phyloP scores from a whole-genome alignment of 768 basidiomycete species.

The Asterophora lycoperdoides region DNA sequence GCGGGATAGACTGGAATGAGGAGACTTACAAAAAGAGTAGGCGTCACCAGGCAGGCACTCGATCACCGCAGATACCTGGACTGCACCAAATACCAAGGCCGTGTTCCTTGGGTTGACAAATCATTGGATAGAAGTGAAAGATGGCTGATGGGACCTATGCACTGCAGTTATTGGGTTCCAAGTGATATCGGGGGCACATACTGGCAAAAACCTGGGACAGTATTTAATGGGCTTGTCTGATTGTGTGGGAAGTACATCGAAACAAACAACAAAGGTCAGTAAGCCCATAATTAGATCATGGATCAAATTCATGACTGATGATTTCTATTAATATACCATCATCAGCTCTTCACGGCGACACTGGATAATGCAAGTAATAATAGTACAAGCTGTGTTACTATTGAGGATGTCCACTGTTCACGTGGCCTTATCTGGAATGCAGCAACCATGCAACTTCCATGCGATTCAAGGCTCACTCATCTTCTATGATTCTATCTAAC shows the following conservation, averaged over 20 bases:
- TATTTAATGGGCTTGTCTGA: conserved; percentile 23
- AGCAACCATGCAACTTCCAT: no score
- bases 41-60: conserved; percentile 21
- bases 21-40: no score
- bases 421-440: no score
- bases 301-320: background rate
- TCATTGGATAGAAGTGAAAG: conserved; percentile 21
- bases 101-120: conserved; percentile 21
- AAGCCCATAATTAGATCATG: background rate
- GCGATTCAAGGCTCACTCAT: no score
- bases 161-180: conserved; percentile 20
- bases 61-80: conserved; percentile 18
- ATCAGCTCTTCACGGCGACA: no score
- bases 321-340: no score
- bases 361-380: no score
- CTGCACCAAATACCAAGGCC: conserved; percentile 16
- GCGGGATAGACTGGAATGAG: no score
- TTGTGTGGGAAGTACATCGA: conserved; percentile 19
- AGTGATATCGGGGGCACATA: conserved; percentile 20
- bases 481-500: no score
- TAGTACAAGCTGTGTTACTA: no score
- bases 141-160: conserved; percentile 19
- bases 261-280: conserved; percentile 19
- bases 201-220: conserved; percentile 20
- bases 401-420: no score